Evolutionary conservation across 306 rosid species (phyloP), one percentile per base, ranked within the genome.

Genomic region (Castanea sativa): DNA sequence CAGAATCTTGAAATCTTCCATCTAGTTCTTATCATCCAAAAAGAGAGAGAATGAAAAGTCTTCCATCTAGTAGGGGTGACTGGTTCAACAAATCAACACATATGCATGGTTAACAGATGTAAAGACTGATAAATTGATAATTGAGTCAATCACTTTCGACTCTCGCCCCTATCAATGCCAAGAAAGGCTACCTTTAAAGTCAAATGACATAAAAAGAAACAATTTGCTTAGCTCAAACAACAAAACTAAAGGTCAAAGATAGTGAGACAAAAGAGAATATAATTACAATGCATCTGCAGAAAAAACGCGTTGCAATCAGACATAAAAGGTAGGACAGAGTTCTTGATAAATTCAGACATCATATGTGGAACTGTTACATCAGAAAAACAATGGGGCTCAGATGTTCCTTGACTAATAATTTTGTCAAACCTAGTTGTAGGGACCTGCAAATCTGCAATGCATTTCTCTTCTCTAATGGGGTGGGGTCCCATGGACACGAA

Each of bases 261-360:
- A 10, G 75, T 53, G 75, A 69, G 83, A 61, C 67, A 64, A 30
- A 55, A 67, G 60, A 20, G 25, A 5, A 11, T 6, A 55, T 58
- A 43, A 20, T 55, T 55, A 65, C 52, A 33, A 69, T 51, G 65
- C 55, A 20, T 20, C 33, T 33, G 74, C 21, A 7, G 60, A 14
- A 35, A 55, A 72, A 68, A 67, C 83, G 88, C 83, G 83, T 57
- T 72, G 53, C 55, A 11, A 43, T 74, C 63, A 55, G 11, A 49
- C 6, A 21, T 2, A 12, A 56, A 69, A 32, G 33, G 57, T 61
- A 5, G 11, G 78, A 56, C 71, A 32, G 30, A 63, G 57, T 29
- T 41, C 59, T 2, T 18, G 73, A 76, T 19, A 9, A 18, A n/a
- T 5, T 18, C 35, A 27, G 18, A 43, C 76, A 25, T 30, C 75